Conservation (phyloP, 768 basidiomycete species). For the Mycena pura region DNA sequence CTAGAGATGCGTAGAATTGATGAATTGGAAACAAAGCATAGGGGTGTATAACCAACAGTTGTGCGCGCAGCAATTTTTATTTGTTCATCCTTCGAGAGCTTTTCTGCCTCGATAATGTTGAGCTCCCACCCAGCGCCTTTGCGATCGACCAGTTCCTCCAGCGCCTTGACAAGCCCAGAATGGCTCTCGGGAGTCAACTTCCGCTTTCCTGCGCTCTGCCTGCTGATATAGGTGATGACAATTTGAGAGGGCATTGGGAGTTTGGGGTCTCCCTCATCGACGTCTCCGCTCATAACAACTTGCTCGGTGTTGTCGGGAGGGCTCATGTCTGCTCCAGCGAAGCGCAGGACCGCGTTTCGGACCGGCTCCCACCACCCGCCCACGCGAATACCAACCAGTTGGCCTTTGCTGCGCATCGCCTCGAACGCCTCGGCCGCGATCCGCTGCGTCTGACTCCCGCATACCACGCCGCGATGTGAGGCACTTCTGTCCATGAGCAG, state of each 20-base stretch:
- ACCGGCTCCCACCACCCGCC: slow-evolving; percentile 85
- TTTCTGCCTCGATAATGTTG: slow-evolving; percentile 66
- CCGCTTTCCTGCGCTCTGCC: slow-evolving; percentile 62
- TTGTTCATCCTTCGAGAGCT: slow-evolving; percentile 78
- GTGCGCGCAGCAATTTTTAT: slow-evolving; percentile 67
- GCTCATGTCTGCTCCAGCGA: slow-evolving; percentile 56
- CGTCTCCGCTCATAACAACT: slow-evolving; percentile 3
- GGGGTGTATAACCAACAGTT: slow-evolving; percentile 55
- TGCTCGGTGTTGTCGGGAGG: slow-evolving; percentile 27
- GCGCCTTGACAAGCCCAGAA: slow-evolving; percentile 53
- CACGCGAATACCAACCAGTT: slow-evolving; percentile 45
- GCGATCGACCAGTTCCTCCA: slow-evolving; percentile 56
- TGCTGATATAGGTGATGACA: slow-evolving; percentile 75
- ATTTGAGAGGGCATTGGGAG: slow-evolving; percentile 55
- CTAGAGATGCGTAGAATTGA: slow-evolving; percentile 42
- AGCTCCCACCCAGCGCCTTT: slow-evolving; percentile 61
- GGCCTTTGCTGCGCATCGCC: slow-evolving; percentile 44
- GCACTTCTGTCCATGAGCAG: slow-evolving; percentile 81
- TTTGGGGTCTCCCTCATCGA: slow-evolving; percentile 33
- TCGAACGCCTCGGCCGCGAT: slow-evolving; percentile 76
- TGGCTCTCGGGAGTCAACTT: slow-evolving; percentile 65
- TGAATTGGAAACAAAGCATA: neutral
- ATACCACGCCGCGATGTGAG: slow-evolving; percentile 68
- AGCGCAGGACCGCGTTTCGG: slow-evolving; percentile 67
- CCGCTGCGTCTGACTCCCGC: slow-evolving; percentile 70